Evolutionary conservation across 495 filamentous ascomycete genomes (phyloP).

Genomic region (Tuber borchii): DNA sequence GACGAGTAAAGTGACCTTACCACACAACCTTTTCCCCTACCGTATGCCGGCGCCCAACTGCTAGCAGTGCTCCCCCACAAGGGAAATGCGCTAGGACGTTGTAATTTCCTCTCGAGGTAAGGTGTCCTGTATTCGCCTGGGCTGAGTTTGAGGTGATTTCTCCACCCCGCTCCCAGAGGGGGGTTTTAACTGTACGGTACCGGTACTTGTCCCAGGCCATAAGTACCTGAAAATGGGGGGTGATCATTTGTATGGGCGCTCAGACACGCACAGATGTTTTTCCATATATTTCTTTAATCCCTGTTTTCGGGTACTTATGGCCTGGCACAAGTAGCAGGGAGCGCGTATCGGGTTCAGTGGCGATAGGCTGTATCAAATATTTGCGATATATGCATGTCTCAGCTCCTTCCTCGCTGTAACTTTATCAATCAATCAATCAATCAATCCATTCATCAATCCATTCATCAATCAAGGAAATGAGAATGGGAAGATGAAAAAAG

Average conservation of each 20-base stretch:
- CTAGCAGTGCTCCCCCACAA: background rate
- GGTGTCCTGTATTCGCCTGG: too few species aligned
- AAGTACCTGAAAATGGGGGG: too few species aligned
- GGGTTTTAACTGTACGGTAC: background rate
- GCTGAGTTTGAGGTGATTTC: background rate
- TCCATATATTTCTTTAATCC: too few species aligned
- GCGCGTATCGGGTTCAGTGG: background rate
- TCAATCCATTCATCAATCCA: background rate
- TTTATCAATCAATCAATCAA: background rate
- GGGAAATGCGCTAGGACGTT: background rate
- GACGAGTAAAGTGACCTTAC: background rate
- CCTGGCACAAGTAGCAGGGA: too few species aligned
- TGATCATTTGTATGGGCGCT: too few species aligned
- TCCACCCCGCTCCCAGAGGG: background rate
- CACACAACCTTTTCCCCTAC: background rate
- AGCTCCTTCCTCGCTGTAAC: background rate
- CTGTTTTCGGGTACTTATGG: too few species aligned
- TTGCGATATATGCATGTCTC: background rate
- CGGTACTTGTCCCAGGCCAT: too few species aligned
- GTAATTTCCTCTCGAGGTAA: background rate
- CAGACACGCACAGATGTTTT: too few species aligned
- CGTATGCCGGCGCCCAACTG: too few species aligned
- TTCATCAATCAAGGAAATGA: background rate
- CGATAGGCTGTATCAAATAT: background rate
- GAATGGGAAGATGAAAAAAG: too few species aligned